A percentile compares a stretch with the other conserved stretches of the same genome.
phyloP scores from a whole-genome alignment of 345 rosid species.

The Aegle marmelos region DNA sequence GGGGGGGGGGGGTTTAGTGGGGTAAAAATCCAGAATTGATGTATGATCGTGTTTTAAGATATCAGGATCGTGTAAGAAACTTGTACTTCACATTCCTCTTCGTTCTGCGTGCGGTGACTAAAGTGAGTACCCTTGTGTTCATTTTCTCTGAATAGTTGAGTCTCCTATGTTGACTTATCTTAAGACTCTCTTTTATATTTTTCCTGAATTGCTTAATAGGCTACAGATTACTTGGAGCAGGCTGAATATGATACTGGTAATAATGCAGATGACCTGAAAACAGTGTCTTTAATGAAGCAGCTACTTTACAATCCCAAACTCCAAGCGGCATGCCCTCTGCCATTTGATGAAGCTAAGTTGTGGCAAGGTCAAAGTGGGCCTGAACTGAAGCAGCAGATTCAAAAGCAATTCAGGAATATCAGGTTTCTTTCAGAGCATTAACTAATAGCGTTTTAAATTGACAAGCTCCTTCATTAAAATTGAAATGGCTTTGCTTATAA shows the following conservation, averaged over 20 bases:
- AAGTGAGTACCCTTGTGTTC: conserved; percentile 38
- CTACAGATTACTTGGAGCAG: conserved; percentile 72
- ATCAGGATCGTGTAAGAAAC: conserved; percentile 85
- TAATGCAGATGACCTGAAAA: conserved; percentile 71
- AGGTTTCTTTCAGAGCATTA: conserved; percentile 44
- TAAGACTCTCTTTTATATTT: neutral
- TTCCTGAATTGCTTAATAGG: conserved; percentile 34
- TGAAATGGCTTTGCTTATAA: neutral
- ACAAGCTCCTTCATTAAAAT: neutral
- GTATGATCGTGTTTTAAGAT: conserved; percentile 77
- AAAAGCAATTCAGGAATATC: conserved; percentile 83
- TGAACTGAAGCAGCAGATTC: conserved; percentile 76
- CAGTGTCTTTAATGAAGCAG: conserved; percentile 77
- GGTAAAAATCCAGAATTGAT: conserved; percentile 79
- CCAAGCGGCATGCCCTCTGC: conserved; percentile 90
- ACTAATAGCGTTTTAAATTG: neutral
- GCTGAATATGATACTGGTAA: conserved; percentile 89
- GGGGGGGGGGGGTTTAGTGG: conserved; percentile 84
- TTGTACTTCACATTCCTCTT: conserved; percentile 89
- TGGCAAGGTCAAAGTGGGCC: conserved; percentile 98
- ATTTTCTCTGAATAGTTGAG: neutral
- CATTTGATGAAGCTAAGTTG: conserved; percentile 94
- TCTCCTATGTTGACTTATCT: neutral
- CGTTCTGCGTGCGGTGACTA: conserved; percentile 88
- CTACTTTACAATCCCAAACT: conserved; percentile 64